phyloP scores from a whole-genome alignment of 2,329 filamentous ascomycete genomes.

The Beauveria caledonica region DNA sequence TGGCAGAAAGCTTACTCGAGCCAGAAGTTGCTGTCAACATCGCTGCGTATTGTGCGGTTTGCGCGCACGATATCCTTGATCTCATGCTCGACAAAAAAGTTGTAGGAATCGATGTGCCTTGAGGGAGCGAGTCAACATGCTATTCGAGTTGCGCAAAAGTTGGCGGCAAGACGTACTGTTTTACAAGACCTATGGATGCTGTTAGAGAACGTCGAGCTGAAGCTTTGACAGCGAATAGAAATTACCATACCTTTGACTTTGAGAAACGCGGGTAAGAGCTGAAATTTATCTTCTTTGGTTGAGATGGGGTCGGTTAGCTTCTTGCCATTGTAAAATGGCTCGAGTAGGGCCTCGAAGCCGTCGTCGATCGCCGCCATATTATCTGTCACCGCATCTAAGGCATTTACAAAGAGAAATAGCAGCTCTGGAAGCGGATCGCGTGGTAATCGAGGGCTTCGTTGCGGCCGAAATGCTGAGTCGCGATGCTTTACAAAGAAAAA shows the following conservation, averaged over 20 bases:
- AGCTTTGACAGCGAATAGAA: neutral
- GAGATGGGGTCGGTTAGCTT: constrained; percentile 57
- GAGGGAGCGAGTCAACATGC: constrained; percentile 6
- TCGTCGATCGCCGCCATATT: constrained; percentile 50
- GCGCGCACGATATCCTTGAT: constrained; percentile 94
- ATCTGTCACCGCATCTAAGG: constrained; percentile 23
- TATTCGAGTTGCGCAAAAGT: neutral
- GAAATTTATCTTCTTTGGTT: constrained; percentile 82
- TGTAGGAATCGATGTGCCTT: constrained; percentile 91
- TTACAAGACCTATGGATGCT: constrained; percentile 57
- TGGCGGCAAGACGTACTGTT: constrained; percentile 51
- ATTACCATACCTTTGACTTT: constrained; percentile 71
- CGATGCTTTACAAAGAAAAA: constrained; percentile 8
- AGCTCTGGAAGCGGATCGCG: neutral
- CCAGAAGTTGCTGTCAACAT: constrained; percentile 88
- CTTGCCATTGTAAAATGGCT: constrained; percentile 62
- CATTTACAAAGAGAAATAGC: constrained; percentile 18
- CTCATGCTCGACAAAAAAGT: constrained; percentile 94
- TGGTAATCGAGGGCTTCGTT: neutral
- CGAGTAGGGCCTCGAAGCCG: constrained; percentile 57
- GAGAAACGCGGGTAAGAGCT: constrained; percentile 90
- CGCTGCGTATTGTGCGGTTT: constrained; percentile 80
- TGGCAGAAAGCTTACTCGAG: constrained; percentile 50
- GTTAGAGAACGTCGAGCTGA: constrained; percentile 11
- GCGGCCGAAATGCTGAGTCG: constrained; percentile 5